Evolutionary conservation across 1,139 yeast genomes (phyloP), one percentile per base, ranked within the genome.

Genomic region (Candida glucosophila): DNA sequence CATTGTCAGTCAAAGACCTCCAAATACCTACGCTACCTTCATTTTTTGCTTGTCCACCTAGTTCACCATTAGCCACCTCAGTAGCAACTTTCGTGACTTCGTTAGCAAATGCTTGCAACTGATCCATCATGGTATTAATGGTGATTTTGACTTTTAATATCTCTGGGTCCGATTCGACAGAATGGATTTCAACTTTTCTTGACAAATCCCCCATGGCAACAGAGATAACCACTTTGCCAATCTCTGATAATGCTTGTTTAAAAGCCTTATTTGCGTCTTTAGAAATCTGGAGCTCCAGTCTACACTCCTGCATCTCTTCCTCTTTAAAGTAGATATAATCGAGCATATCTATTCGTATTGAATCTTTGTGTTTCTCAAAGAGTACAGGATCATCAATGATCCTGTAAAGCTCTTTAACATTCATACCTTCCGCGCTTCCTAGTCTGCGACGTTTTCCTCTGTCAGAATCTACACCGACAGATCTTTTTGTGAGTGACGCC

Each of bases 61-160:
- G 62, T 34, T 82, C 82, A 35, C 94, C 94, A 43, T 81, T 82
- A 19, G 94, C 90, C 16, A 82, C 94, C 43, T 82, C 92, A 7
- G 88, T 80, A 22, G 94, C 93, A 12, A 82, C 85, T 35, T 82
- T 74, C 17, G 90, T 79, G 19, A 81, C 92, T 50, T 81, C 93
- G 33, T 71, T 69, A 14, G 92, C 88, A 50, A 82, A 82, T 8
- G 82, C 70, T 46, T 79, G 90, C 32, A 82, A 61, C 51, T 81
- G 92, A 48, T 79, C 88, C 81, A 82, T 80, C 88, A 82, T 80
- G 11, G 85, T 76, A 49, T 83, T 82, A 43, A 82, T 81, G 10
- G 92, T 79, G 32, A 74, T 75, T 49, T 82, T 82, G 40, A 81
- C 88, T 43, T 76, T 77, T 36, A 77, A 61, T 36, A 82, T 80